Conservation (phyloP, 129 eudicot species). For the Artemisia tridentata region DNA sequence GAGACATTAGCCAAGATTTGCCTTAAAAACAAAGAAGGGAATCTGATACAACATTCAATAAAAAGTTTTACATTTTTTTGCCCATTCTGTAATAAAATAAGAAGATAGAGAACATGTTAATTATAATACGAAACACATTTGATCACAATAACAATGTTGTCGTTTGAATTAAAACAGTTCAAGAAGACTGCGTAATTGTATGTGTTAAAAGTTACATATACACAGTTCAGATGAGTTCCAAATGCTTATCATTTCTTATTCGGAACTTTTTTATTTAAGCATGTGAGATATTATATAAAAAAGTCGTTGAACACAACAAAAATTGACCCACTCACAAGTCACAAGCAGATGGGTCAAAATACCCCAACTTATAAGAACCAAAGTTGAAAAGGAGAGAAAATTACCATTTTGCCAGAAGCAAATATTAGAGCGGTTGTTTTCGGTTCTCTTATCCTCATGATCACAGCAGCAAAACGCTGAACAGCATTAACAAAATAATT, state of each 20-base stretch:
- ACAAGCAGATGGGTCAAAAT: neutral
- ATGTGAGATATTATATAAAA: too few species aligned
- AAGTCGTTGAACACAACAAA: neutral
- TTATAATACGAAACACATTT: neutral
- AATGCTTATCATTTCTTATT: too few species aligned
- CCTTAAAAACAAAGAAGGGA: neutral
- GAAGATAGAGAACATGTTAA: neutral
- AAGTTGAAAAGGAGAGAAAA: slow-evolving; percentile 14
- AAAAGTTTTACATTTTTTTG: neutral
- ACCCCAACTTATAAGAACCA: neutral
- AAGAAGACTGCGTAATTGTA: too few species aligned
- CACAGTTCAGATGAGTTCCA: too few species aligned
- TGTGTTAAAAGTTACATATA: too few species aligned
- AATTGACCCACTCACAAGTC: neutral
- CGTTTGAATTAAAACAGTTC: too few species aligned
- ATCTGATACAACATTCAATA: neutral
- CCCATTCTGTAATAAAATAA: neutral
- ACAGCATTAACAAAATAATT: slow-evolving; percentile 1
- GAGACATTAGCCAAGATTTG: neutral
- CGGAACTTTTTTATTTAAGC: too few species aligned
- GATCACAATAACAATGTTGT: too few species aligned
- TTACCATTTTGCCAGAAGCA: slow-evolving; percentile 95
- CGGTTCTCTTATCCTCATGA: slow-evolving; percentile 94
- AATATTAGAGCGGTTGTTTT: slow-evolving; percentile 87
- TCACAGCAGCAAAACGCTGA: slow-evolving; percentile 98